Evolutionary conservation across 768 basidiomycete genomes (phyloP), one percentile per base, ranked within the genome.

Genomic region (Chalciporus pseudorubinellus): DNA sequence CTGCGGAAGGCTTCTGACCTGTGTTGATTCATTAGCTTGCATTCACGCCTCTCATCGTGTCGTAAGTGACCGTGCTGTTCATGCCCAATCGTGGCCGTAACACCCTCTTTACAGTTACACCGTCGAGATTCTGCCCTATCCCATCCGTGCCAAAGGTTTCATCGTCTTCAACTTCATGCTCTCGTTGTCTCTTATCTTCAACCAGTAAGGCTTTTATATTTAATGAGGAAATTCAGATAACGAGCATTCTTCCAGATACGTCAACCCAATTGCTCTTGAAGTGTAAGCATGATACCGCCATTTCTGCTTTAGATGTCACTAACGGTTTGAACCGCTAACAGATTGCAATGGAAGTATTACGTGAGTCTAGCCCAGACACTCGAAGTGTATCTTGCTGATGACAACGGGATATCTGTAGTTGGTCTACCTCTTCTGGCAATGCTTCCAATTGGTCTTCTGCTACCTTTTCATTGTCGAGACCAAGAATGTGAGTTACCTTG

Each of bases 291-390:
- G 20, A 19, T 7, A 34, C 9, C 20, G 21, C 18, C 6, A 34
- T 38, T 9, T 14, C 21, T 8, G 16, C 12, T 16, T 28, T 8
- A n/a, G 6, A 19, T 34, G 20, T 38, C 11, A 6, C 51, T 53
- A 8, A 58, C 8, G 39, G 18, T 6, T 9, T 21, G 8, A 13
- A 20, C 21, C 20, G 3, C 10, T 51, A 16, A n/a, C 14, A 63
- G 62, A 7, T 56, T 79, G 42, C 68, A 66, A 21, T 80, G 77
- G 77, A 76, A 76, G 58, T 78, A 74, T 67, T 76, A 76, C 54
- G 70, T 73, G 31, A 60, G 71, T 58, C 1, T 22, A 24, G n/a
- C 39, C 20, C 13, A 13, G 21, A 16, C 11, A 4, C n/a, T 31
- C 20, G n/a, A 16, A 46, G 4, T 11, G 10, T 45, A 33, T 24